Evolutionary conservation across 225 moss, liverwort and hornwort genomes (phyloP), one percentile per base, ranked within the genome.

Genomic region (Sphagnum contortum): DNA sequence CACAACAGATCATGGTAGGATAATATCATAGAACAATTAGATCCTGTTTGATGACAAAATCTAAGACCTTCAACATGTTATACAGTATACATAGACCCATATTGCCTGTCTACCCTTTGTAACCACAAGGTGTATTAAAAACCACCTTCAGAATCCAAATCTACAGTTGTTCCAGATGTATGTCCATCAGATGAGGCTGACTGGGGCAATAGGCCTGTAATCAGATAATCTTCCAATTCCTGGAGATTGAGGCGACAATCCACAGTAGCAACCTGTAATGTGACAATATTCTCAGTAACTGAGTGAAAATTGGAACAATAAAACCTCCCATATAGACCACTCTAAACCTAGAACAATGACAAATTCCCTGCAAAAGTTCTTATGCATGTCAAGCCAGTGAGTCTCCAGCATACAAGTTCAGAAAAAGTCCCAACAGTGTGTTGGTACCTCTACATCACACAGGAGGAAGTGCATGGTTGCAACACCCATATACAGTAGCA

Each of bases 231-330:
- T 66, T 52, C 64, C 5, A 2, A 3, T 50, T 52, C 64, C 14
- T 14, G 9, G 8, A 3, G 5, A 45, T 45, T 61, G 8, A 48
- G 9, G 57, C 1, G 57, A 48, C 51, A 50, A 50, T n/a, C 44
- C 64, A 48, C 11, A 13, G 5, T 29, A 13, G 55, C 44, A 12
- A 45, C 46, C 66, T 66, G 66, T 57, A 48, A 53, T 6, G 45
- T 49, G n/a, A 55, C 48, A 52, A 11, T 44, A 4, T 65, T 9
- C 49, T 66, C 56, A 66, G 66, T 66, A 48, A 66, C 48, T 57
- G 57, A 53, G 44, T 66, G 57, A 5, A 57, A 49, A 63, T 48
- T 57, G 6, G 48, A 12, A 57, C 11, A n/a, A 47, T 6, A 56
- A 3, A 55, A 45, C 9, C 57, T 13, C 51, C 45, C 12, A 12